Evolutionary conservation across 495 filamentous ascomycete genomes (phyloP).

Genomic region (Apiosordaria backusii): DNA sequence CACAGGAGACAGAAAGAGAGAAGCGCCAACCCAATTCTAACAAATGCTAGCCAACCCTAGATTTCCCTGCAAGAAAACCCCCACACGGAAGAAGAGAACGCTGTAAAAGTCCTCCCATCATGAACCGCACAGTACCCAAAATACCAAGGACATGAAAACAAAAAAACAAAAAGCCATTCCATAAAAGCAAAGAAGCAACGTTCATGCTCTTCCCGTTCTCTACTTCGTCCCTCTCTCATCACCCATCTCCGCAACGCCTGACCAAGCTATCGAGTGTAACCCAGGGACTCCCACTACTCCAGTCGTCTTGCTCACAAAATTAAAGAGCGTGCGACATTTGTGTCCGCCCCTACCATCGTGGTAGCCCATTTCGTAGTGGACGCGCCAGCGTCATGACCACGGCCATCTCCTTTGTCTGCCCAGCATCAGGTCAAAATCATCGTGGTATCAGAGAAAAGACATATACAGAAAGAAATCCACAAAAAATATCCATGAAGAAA

Average conservation of each 20-base stretch:
- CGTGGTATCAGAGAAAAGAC: slow-evolving; percentile 4
- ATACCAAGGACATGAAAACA: too few species aligned
- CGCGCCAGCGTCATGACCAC: not conserved
- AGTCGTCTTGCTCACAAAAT: not conserved
- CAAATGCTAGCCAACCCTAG: not conserved
- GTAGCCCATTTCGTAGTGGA: not conserved
- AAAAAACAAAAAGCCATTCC: not conserved
- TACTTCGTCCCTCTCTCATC: not conserved
- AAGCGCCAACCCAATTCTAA: not conserved
- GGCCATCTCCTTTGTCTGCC: not conserved
- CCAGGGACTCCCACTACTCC: not conserved
- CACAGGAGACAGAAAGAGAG: not conserved
- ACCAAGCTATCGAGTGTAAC: not conserved
- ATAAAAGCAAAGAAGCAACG: not conserved
- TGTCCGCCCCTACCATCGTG: not conserved
- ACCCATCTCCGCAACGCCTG: not conserved
- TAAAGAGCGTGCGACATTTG: not conserved
- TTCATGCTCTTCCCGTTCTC: not conserved
- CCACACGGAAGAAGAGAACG: not conserved
- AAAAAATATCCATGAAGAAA: not conserved
- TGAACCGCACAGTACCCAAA: not conserved
- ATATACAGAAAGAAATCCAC: slow-evolving; percentile 10
- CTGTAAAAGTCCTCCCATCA: not conserved
- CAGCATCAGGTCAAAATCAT: not conserved
- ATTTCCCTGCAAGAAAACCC: not conserved